Evolutionary conservation across 1,284 basidiomycete species (phyloP), one percentile per base, ranked within the genome.

Genomic region (Porodaedalea pini): DNA sequence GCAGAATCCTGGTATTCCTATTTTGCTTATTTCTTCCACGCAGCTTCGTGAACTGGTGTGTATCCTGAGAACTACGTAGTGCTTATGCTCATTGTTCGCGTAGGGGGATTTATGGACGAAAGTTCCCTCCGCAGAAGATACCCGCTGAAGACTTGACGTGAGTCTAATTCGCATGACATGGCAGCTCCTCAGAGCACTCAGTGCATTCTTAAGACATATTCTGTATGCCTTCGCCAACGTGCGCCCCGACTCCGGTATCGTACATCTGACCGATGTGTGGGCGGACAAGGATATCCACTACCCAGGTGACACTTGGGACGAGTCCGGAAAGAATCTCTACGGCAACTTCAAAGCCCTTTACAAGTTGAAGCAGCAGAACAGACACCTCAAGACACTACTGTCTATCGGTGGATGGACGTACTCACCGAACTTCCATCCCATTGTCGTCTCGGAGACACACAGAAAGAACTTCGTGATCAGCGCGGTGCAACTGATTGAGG

Each of bases 21-120:
- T 29, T 59, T 51, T 59, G 59, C 50, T 29, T 19, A 50, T 52
- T n/a, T 54, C 40, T 29, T 39, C 34, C 56, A 25, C 62, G 19
- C 57, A 89, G 88, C 65, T 90, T 90, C 63, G 84, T 87, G 10
- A 90, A 90, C 66, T 90, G 88, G 87, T 88, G 64, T 54, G 68
- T 17, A 43, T 56, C 8, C 19, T 37, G 15, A 27, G 5, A 53
- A 17, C 5, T 31, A 31, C 17, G 3, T 31, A 13, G 25, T 2
- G 41, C 52, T 36, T 41, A 27, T 34, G 23, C 41, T 39, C 39
- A 13, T 29, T 25, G 41, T 36, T 69, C 70, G 68, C 55, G 48
- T 70, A 89, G 94, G 94, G 94, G 92, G n/a, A 97, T 97, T 53
- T 98, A 97, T 70, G 94, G 83, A 39, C 83, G 93, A 64, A 94